phyloP scores from a whole-genome alignment of 2,329 filamentous ascomycete species.

The Fusarium ramigenum region DNA sequence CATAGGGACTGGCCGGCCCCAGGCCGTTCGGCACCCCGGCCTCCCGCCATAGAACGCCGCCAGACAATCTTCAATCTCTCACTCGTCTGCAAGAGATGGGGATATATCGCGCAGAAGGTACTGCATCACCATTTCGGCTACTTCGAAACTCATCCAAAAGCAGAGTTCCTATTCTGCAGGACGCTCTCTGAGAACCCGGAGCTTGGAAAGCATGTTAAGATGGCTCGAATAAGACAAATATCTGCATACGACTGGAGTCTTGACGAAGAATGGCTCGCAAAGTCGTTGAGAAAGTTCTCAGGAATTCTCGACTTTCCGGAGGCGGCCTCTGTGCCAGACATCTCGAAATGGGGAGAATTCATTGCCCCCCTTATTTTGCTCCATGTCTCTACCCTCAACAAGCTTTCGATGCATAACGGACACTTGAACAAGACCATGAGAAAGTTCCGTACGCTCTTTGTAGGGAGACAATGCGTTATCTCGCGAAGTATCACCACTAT shows the following conservation, averaged over 20 bases:
- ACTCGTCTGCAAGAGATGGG: not conserved
- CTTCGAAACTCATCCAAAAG: not conserved
- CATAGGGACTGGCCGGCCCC: not conserved
- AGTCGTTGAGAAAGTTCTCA: not conserved
- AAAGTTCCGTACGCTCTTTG: not conserved
- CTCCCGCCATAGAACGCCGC: not conserved
- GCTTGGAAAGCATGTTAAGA: not conserved
- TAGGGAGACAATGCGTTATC: rapidly evolving
- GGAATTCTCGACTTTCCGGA: not conserved
- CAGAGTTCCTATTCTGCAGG: not conserved
- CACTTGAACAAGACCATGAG: not conserved
- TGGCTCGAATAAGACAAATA: not conserved
- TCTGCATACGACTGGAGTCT: not conserved
- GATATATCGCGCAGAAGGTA: not conserved
- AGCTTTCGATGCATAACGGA: not conserved
- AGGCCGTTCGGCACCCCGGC: not conserved
- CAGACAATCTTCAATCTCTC: not conserved
- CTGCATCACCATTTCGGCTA: not conserved
- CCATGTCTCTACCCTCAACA: not conserved
- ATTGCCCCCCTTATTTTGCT: not conserved
- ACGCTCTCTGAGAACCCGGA: not conserved
- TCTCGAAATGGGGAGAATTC: not conserved
- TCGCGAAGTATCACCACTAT: not conserved
- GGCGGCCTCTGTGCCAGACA: rapidly evolving
- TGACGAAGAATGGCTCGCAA: not conserved